Percentiles rank a stretch among this genome's conserved stretches.
Conservation (phyloP, 495 filamentous ascomycete genomes). For the Xeromyces bisporus region DNA sequence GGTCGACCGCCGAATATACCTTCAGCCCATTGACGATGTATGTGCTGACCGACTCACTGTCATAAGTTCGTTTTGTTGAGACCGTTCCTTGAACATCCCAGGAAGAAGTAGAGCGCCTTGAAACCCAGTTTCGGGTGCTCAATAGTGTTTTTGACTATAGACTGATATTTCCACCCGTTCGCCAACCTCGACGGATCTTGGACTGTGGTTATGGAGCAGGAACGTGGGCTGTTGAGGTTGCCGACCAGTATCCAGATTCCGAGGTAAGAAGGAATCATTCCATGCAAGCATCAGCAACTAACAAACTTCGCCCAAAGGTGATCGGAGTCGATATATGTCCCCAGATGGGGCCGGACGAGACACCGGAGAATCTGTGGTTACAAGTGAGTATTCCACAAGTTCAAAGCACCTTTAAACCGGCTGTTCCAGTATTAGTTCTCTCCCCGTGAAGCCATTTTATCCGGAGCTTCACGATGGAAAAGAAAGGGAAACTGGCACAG, state of each 20-base stretch:
- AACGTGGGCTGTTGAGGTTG: constrained; percentile 42
- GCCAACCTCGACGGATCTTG: constrained; percentile 44
- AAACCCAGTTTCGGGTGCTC: constrained; percentile 53
- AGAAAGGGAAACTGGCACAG: too few species aligned
- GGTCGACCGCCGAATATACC: constrained; percentile 54
- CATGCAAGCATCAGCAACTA: constrained; percentile 3
- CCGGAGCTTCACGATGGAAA: too few species aligned
- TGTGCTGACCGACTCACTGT: constrained; percentile 1
- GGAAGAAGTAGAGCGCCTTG: constrained; percentile 67
- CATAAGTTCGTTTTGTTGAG: constrained; percentile 1
- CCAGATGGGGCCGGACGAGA: constrained; percentile 51
- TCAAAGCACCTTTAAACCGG: too few species aligned
- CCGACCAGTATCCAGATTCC: constrained; percentile 51
- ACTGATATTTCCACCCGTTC: constrained; percentile 65
- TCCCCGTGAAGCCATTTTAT: too few species aligned
- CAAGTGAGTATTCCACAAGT: constrained; percentile 29
- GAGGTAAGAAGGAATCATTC: constrained; percentile 34
- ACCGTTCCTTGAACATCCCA: constrained; percentile 15
- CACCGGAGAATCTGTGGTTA: constrained; percentile 52
- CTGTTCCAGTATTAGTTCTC: too few species aligned
- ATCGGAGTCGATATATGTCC: constrained; percentile 68
- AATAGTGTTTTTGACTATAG: constrained; percentile 55
- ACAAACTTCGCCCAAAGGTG: constrained; percentile 37
- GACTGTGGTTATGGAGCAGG: constrained; percentile 64
- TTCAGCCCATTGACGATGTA: constrained; percentile 78